Percentiles rank a stretch among this genome's conserved stretches.
These are phyloP conservation scores for Umbellularia californica DNA, from an alignment of 164 flowering plant species.

Conservation along the genomic window DNA sequence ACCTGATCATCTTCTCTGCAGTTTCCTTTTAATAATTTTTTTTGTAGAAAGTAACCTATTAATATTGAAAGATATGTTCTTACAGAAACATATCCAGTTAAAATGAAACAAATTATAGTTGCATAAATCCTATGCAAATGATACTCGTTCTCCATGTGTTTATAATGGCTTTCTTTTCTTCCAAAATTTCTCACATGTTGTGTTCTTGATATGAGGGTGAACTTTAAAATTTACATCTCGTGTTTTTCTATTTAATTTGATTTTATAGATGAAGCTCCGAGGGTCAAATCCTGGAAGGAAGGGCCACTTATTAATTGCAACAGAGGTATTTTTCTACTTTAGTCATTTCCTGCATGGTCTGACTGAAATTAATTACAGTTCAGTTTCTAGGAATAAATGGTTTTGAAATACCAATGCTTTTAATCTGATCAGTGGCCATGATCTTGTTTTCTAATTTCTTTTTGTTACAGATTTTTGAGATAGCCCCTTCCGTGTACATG, in stretches of 20 bases:
- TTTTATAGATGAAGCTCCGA: constrained; percentile 73
- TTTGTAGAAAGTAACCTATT: not conserved
- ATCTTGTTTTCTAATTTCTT: not conserved
- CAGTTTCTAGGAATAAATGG: not conserved
- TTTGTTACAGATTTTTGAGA: constrained; percentile 67
- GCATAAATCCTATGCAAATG: not conserved
- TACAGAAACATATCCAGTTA: not conserved
- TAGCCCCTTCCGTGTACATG: constrained; percentile 95
- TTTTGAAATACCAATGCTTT: not conserved
- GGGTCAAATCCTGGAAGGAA: constrained; percentile 92
- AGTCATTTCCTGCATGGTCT: not conserved
- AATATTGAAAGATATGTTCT: not conserved
- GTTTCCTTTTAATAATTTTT: no score
- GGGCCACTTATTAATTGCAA: constrained; percentile 84
- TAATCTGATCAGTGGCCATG: not conserved
- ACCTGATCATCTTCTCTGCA: not conserved
- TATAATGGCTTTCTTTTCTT: not conserved
- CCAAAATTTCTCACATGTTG: not conserved
- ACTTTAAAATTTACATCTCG: not conserved
- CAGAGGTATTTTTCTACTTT: constrained; percentile 56
- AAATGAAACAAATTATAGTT: no score
- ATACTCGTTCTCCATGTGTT: not conserved
- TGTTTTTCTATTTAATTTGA: not conserved
- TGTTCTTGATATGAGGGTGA: no score
- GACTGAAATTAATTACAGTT: not conserved